phyloP scores from a whole-genome alignment of 2,329 filamentous ascomycete genomes.

The Monosporascus sp. region DNA sequence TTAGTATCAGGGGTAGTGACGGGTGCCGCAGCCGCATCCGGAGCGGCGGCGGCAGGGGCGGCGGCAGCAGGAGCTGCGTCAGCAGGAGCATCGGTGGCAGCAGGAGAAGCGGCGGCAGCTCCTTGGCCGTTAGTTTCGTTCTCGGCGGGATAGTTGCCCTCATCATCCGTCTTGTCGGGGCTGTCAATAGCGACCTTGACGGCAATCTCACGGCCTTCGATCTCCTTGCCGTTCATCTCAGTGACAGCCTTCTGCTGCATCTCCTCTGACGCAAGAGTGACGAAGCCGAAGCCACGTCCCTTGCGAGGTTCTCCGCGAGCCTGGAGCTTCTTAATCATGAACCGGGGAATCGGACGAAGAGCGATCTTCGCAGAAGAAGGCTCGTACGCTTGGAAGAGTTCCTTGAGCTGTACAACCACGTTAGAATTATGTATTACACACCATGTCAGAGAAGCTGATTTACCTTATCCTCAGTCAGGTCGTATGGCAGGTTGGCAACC shows the following conservation, averaged over 20 bases:
- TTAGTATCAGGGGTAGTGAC: constrained; percentile 18
- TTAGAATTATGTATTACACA: constrained; percentile 6
- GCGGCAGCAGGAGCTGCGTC: constrained; percentile 15
- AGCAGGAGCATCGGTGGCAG: constrained; percentile 19
- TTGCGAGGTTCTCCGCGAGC: constrained; percentile 97
- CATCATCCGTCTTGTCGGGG: constrained; percentile 91
- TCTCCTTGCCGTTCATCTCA: constrained; percentile 99
- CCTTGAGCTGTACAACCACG: constrained; percentile 69
- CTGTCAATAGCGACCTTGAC: constrained; percentile 99
- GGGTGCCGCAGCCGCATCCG: constrained; percentile 11
- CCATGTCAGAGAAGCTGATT: constrained; percentile 20
- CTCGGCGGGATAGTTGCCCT: constrained; percentile 57
- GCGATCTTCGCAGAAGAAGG: constrained; percentile 97
- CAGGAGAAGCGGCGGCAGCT: constrained; percentile 31
- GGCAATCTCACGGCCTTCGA: constrained; percentile 96
- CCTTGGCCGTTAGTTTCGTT: constrained; percentile 39
- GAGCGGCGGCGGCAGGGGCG: constrained; percentile 15
- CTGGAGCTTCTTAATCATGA: constrained; percentile 99
- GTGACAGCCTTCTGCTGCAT: constrained; percentile 92
- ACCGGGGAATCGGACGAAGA: constrained; percentile 94
- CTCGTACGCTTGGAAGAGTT: constrained; percentile 90
- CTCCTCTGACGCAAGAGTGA: constrained; percentile 92
- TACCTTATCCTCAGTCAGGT: constrained; percentile 96
- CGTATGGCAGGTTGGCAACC: constrained; percentile 98
- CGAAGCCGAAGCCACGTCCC: constrained; percentile 98